phyloP scores from a whole-genome alignment of 78 protist species.

The Acrasis kona region DNA sequence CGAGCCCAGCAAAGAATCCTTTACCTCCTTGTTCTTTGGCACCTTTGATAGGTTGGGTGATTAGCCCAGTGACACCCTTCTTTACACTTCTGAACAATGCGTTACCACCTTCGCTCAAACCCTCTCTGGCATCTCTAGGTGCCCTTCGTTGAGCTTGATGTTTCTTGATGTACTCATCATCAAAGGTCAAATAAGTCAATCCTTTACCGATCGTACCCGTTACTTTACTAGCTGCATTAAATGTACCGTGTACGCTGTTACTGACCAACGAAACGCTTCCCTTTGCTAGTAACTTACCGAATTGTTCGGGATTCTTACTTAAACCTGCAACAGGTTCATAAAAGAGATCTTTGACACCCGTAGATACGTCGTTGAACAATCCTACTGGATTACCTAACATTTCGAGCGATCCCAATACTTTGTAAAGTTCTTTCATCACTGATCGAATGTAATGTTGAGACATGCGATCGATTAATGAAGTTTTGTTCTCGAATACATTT shows the following conservation, averaged over 20 bases:
- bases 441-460: conserved; percentile 27
- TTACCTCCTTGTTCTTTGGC: conserved; percentile 8
- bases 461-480: not conserved
- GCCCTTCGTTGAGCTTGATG: not conserved
- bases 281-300: too few relatives aligned
- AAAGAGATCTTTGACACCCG: conserved; percentile 47
- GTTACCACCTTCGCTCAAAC: not conserved
- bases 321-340: conserved; percentile 70
- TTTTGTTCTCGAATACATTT: not conserved
- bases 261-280: conserved; percentile 18
- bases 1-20: conserved; percentile 34
- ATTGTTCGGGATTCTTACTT: too few relatives aligned
- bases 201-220: not conserved
- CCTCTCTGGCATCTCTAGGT: not conserved
- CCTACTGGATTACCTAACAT: conserved; percentile 69
- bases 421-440: conserved; percentile 37
- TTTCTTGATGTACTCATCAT: not conserved
- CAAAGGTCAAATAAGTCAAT: not conserved
- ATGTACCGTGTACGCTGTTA: not conserved
- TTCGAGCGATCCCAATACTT: conserved; percentile 59
- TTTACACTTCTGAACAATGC: not conserved
- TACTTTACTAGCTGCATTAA: not conserved
- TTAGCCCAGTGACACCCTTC: conserved; percentile 29
- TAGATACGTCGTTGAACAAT: conserved; percentile 17
- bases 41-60: conserved; percentile 25